Base-by-base conservation (phyloP, 345 rosid species). In the Capsella bursapastoris region DNA sequence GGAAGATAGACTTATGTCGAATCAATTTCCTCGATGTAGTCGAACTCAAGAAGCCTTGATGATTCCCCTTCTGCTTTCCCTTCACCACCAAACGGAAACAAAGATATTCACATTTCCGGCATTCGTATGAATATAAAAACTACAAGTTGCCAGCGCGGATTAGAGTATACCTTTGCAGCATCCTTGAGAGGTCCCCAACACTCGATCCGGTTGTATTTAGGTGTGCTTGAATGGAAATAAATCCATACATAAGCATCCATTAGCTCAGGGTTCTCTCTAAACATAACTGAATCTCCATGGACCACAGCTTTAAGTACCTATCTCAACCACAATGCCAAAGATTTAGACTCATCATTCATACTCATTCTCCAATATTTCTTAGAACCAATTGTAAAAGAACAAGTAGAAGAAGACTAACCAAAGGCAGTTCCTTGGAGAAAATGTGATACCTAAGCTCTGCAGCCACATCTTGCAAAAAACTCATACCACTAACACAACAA, bases 401-500 rank as follows among this genome's bases (percentile, higher is more conserved):
- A 14, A 5, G 8, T 5, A 45, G 32, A 45, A 63, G 48, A 65
- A 75, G 57, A 81, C 79, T 79, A 80, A 93, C 97, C 92, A 93
- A 74, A 78, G 96, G 97, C 78, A 89, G 75, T 63, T 93, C 97
- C 82, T 93, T 93, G 71, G 97, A 86, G 85, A 93, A 93, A 11
- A 93, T 93, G 63, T 87, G 96, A 81, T 93, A 93, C 72, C 98
- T 83, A 48, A 93, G 82, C 82, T 89, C 97, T 0, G 98, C 98
- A 66, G 91, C 90, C 45, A 91, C 80, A 75, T 93, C 94, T 44
- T 82, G 71, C 71, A 83, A 60, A 14, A 86, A 76, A 82, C 84
- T 91, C 7, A 89, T 89, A 44, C 98, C 91, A 31, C 94, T 91
- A 4, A 91, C 94, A 52, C 75, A 93, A 80, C 98, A 93, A 72